Evolutionary conservation across 192 early-diverging fungal genomes (phyloP).

Genomic region (Gonapodya prolifera): DNA sequence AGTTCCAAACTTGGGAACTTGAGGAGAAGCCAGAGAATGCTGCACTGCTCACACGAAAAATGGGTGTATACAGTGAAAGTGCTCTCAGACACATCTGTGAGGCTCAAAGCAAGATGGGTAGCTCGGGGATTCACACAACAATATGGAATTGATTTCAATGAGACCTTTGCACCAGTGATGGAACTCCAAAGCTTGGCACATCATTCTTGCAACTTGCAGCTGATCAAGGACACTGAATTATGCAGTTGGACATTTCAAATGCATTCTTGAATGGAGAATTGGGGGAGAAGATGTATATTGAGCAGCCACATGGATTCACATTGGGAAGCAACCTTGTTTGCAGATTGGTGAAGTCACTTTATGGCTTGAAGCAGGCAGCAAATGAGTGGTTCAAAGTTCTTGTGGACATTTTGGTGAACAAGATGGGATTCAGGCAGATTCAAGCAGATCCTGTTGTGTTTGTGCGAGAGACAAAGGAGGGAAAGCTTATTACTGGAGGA

Average conservation of each 20-base stretch:
- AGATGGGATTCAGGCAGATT: background rate
- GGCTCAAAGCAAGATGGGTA: background rate
- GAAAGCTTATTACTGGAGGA: background rate
- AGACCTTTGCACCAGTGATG: background rate
- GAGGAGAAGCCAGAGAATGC: too few relatives aligned
- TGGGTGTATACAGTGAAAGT: background rate
- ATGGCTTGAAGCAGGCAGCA: background rate
- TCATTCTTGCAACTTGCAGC: background rate
- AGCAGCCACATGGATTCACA: background rate
- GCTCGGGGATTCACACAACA: background rate
- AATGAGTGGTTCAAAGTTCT: background rate
- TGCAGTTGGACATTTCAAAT: background rate
- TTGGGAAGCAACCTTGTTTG: background rate
- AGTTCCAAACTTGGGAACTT: background rate
- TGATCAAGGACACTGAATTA: background rate
- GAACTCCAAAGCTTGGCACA: background rate
- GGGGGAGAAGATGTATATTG: background rate
- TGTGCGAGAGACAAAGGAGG: background rate
- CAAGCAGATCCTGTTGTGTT: background rate
- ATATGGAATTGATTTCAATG: background rate
- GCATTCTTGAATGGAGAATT: background rate
- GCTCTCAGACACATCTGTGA: background rate
- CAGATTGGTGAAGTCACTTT: background rate
- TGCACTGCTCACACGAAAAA: too few relatives aligned
- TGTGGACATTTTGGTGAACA: background rate